Base-by-base conservation (phyloP, 129 eudicot genomes). In the Smallanthus sonchifolius region DNA sequence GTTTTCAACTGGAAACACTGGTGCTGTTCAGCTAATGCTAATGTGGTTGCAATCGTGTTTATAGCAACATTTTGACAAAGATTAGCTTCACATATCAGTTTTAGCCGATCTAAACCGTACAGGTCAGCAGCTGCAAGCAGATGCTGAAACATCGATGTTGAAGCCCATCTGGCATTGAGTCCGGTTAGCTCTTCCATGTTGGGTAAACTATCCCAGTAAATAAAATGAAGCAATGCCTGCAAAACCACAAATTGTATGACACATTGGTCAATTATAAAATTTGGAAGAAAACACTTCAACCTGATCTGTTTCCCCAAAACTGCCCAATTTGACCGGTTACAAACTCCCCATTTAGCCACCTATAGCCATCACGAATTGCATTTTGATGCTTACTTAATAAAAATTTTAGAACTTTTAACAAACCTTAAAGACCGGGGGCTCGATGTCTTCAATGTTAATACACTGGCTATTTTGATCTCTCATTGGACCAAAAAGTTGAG, bases 401-500 rank as follows among this genome's bases (percentile, higher is more conserved):
- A 15, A 11, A 59, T 4, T 6, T 38, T 4, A 63, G n/a, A 11
- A 6, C 36, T 69, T 72, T 43, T 42, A 80, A 15, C 44, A 0
- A 42, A 91, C 97, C 97, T 88, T 88, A 60, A 91, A 91, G 36
- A 86, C 92, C 8, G 90, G 84, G 32, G 88, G 76, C 80, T 91
- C 88, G 14, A 91, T 85, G 72, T 92, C 97, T 80, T 86, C 87
- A 34, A 91, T 75, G 59, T 79, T 81, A 32, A 91, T 86, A 57
- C 83, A 76, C 36, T 79, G 73, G 38, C 82, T 85, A 68, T 76
- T 84, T 67, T 83, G 85, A 59, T 88, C 97, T 80, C 83, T 92
- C 93, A 92, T 86, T 39, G 92, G 96, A 66, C 96, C 97, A 85
- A 83, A 92, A 43, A 92, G 88, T 73, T 86, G 97, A 32, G 97